phyloP scores from a whole-genome alignment of 2,329 filamentous ascomycete genomes.

The Neopestalotiopsis sp. region DNA sequence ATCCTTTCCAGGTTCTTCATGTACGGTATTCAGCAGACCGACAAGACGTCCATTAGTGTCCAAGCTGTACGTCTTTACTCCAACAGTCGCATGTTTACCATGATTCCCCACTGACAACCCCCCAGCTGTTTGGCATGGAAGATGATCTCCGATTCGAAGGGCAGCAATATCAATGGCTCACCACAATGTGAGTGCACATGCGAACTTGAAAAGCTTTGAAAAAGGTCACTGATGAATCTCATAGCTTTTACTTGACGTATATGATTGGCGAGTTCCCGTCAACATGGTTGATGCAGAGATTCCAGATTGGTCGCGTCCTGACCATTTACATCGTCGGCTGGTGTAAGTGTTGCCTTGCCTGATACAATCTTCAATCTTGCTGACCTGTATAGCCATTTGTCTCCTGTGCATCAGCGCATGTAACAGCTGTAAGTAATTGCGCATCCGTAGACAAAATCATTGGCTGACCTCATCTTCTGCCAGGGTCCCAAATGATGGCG shows the following conservation, averaged over 20 bases:
- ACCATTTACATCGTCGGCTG: constrained; percentile 39
- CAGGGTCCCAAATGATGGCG: constrained; percentile 30
- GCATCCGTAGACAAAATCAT: no score
- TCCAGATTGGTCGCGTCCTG: constrained; percentile 39
- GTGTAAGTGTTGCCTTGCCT: constrained; percentile 34
- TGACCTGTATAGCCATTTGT: not conserved
- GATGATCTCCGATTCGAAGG: constrained; percentile 35
- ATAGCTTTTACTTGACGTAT: constrained; percentile 25
- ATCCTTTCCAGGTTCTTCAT: constrained; percentile 19
- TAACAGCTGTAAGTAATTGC: not conserved
- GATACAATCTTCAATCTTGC: not conserved
- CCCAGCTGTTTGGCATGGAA: constrained; percentile 32
- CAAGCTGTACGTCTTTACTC: constrained; percentile 24
- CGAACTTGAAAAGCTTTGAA: not conserved
- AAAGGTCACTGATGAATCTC: not conserved
- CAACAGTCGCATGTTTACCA: not conserved
- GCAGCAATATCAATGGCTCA: constrained; percentile 26
- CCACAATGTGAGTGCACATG: constrained; percentile 19
- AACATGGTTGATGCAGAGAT: constrained; percentile 39
- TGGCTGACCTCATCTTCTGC: no score
- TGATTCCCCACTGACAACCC: not conserved
- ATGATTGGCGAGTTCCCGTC: constrained; percentile 34
- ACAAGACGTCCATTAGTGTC: constrained; percentile 35
- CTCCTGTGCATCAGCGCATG: not conserved
- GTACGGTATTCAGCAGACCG: constrained; percentile 33